Evolutionary conservation across 768 basidiomycete genomes (phyloP).

Genomic region (Guyanaporus albipodus): DNA sequence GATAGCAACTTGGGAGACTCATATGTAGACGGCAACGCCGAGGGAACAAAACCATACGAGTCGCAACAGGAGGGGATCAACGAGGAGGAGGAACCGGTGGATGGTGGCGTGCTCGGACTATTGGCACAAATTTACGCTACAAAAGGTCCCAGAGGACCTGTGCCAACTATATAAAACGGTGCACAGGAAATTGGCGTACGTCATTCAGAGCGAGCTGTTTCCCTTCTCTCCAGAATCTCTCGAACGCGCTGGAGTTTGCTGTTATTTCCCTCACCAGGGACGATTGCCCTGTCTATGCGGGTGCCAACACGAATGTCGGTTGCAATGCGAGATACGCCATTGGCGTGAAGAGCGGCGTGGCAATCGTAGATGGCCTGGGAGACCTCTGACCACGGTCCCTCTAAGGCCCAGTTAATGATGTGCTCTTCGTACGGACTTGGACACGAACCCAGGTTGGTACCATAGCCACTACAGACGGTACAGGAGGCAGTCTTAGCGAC

Average conservation of each 20-base stretch:
- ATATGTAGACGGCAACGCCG: slow-evolving; percentile 64
- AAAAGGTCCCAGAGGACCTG: slow-evolving; percentile 43
- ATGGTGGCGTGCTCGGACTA: slow-evolving; percentile 81
- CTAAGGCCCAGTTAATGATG: slow-evolving; percentile 26
- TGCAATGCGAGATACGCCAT: slow-evolving; percentile 71
- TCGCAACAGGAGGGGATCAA: slow-evolving; percentile 47
- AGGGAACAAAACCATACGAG: slow-evolving; percentile 36
- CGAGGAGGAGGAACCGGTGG: slow-evolving; percentile 64
- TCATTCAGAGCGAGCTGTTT: neutral
- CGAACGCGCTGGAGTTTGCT: slow-evolving; percentile 78
- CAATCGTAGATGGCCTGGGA: slow-evolving; percentile 86
- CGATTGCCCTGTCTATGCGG: slow-evolving; percentile 63
- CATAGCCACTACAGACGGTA: slow-evolving; percentile 63
- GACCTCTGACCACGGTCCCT: slow-evolving; percentile 86
- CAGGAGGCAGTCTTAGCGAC: slow-evolving; percentile 3
- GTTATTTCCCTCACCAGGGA: slow-evolving; percentile 68
- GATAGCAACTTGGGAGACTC: slow-evolving; percentile 60
- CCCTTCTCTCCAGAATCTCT: slow-evolving; percentile 57
- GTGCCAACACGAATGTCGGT: slow-evolving; percentile 97
- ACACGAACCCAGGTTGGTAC: slow-evolving; percentile 75
- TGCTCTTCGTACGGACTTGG: neutral
- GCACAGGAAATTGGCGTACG: neutral
- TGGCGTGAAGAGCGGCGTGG: slow-evolving; percentile 79
- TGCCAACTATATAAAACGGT: slow-evolving; percentile 39
- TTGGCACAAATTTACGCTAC: slow-evolving; percentile 83